Percentiles rank a stretch among this genome's conserved stretches.
phyloP scores from a whole-genome alignment of 2,329 filamentous ascomycete species.

The Claviceps quebecensis region DNA sequence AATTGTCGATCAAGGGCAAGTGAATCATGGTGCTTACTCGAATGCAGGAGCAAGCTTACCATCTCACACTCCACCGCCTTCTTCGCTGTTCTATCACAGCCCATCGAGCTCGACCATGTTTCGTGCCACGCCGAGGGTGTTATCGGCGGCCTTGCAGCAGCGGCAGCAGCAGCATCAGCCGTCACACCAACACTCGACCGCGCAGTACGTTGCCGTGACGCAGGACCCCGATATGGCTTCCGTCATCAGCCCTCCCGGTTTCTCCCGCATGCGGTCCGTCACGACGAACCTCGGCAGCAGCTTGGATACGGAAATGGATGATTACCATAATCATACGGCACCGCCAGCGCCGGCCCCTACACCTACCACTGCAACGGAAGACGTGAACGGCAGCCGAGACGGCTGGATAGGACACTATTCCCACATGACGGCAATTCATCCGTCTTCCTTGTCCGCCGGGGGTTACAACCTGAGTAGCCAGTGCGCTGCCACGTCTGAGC shows the following conservation, averaged over 20 bases:
- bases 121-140: neutral
- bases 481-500: neutral
- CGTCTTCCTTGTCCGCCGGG: neutral
- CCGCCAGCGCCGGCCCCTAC: neutral
- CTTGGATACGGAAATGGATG: slow-evolving; percentile 2
- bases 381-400: neutral
- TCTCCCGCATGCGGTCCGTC: slow-evolving; percentile 1
- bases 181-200: neutral
- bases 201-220: neutral
- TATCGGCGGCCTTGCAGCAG: slow-evolving; percentile 2
- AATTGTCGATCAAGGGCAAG: neutral
- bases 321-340: neutral
- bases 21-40: neutral
- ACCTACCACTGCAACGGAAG: neutral
- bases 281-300: neutral
- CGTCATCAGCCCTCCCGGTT: neutral
- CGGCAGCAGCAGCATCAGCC: neutral
- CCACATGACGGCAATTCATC: slow-evolving; percentile 3
- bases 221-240: neutral
- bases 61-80: slow-evolving; percentile 1
- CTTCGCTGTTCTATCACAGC: slow-evolving; percentile 2
- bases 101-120: slow-evolving; percentile 2
- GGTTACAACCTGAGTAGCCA: slow-evolving; percentile 1
- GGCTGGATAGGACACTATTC: slow-evolving; percentile 3
- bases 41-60: slow-evolving; percentile 2